Conservation (phyloP, 2,329 filamentous ascomycete species). For the Colletotrichum sp. region DNA sequence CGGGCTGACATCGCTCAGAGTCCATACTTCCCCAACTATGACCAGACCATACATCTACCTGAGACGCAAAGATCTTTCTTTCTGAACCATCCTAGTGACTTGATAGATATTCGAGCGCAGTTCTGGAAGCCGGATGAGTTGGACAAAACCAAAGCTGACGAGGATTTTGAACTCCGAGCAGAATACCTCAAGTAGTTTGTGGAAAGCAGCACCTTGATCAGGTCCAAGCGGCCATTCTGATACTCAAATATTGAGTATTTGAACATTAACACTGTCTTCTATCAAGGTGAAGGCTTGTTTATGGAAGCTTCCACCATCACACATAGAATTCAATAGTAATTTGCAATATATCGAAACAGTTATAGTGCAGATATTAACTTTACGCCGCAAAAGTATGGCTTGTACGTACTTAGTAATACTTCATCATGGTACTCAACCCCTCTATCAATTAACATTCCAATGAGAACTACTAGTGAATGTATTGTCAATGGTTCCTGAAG, state of each 20-base stretch:
- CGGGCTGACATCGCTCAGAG: neutral
- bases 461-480: neutral
- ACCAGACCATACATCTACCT: neutral
- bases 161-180: neutral
- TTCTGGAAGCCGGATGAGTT: neutral
- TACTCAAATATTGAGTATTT: neutral
- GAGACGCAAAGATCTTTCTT: neutral
- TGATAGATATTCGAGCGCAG: neutral
- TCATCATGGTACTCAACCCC: neutral
- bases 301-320: neutral
- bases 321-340: neutral
- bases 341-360: neutral
- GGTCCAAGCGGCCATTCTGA: neutral
- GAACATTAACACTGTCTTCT: neutral
- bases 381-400: neutral
- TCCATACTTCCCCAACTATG: neutral
- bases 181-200: neutral
- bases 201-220: neutral
- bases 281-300: neutral
- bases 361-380: neutral
- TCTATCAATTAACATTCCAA: neutral
- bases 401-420: neutral
- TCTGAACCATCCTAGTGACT: neutral
- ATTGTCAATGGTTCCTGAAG: neutral
- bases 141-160: neutral